Evolutionary conservation across 116 monocot genomes (phyloP), one percentile per base, ranked within the genome.

Genomic region (Phalaenopsis hybrid): DNA sequence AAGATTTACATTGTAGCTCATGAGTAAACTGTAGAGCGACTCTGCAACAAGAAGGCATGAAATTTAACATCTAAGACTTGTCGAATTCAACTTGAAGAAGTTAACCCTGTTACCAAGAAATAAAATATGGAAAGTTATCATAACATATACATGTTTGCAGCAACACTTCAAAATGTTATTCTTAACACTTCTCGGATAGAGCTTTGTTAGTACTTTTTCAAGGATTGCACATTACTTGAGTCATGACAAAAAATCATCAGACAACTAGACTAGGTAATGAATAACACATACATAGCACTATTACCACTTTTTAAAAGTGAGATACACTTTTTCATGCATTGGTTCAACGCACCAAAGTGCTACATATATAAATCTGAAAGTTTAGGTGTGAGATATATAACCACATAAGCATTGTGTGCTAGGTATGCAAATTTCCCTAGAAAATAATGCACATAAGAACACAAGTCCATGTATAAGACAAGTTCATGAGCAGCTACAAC

Each of bases 1-100:
- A 83, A 48, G 92, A 82, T 85, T 95, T 94, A 13, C 55, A 82
- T 83, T 94, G 99, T 92, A 99, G 94, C 82, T 99, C 99, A 80
- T 94, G 99, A 59, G 92, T 77, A 81, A 99, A 99, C 82, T 99
- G 92, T 37, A 99, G 85, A 74, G 87, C 95, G 61, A 94, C 83
- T 83, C 99, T 99, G 81, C 2, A 13, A 83, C 6, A 79, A 80
- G 63, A n/a, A 45, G 46, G 75, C 21, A 43, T 77, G 28, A 77
- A 77, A 49, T 77, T 77, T 48, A 77, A 12, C 77, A 77, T 51
- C 50, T 12, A 21, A 75, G 46, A n/a, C 15, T 45, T 6, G 6
- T 9, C 18, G 7, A 25, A 74, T 5, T 74, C 45, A 75, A 75
- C 45, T 75, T 44, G 2, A 65, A 65, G 65, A 65, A 65, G 5